Conservation (phyloP, 139 green algal species). For the Eudorina sp. region DNA sequence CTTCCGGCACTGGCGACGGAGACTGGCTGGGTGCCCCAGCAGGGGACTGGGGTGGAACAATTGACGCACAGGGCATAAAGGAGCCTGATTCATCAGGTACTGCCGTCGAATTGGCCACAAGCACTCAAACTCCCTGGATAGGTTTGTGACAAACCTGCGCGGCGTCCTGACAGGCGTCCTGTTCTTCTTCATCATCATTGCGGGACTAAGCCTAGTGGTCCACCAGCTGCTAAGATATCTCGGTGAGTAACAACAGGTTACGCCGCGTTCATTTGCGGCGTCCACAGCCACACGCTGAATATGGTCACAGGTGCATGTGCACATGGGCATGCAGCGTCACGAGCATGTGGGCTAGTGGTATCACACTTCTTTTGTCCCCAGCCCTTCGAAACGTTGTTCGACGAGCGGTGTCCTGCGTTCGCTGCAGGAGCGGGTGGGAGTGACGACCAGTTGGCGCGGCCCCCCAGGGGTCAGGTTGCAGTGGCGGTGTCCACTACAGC, state of each 20-base stretch:
- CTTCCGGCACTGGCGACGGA: background rate
- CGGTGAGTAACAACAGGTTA: conserved; percentile 9
- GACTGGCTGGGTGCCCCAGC: conserved; percentile 3
- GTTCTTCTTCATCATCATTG: conserved; percentile 35
- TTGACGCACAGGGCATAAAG: background rate
- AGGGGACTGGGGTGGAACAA: conserved; percentile 20
- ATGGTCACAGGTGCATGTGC: too few species aligned
- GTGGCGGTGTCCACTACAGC: background rate
- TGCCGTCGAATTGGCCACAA: too few species aligned
- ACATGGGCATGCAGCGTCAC: too few species aligned
- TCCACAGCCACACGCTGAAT: too few species aligned
- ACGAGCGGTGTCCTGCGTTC: background rate
- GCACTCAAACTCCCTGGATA: background rate
- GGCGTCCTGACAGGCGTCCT: background rate
- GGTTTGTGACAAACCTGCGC: background rate
- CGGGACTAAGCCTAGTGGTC: conserved; percentile 19
- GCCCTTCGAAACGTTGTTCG: too few species aligned
- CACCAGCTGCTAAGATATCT: background rate
- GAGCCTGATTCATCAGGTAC: conserved; percentile 27
- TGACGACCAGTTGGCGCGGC: background rate
- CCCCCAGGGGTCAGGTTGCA: background rate
- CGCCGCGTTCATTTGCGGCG: too few species aligned
- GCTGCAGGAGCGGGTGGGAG: background rate
- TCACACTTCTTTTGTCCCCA: too few species aligned
- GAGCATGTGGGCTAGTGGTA: too few species aligned